phyloP scores from a whole-genome alignment of 768 basidiomycete species.

The Amanita pallidorosea region DNA sequence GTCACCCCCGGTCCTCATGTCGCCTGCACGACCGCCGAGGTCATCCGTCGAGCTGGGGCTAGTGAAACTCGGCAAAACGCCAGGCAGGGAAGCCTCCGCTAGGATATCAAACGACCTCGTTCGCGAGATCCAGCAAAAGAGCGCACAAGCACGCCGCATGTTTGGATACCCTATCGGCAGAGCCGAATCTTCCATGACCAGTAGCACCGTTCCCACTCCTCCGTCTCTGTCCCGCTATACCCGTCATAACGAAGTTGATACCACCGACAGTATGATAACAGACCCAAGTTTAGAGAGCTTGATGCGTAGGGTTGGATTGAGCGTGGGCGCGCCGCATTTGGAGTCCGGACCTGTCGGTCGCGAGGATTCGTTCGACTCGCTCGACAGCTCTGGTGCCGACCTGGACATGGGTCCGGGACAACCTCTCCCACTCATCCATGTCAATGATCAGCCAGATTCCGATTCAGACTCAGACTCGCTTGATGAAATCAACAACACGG shows the following conservation, averaged over 20 bases:
- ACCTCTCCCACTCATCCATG: background rate
- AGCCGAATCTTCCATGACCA: slow-evolving; percentile 55
- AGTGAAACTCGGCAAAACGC: slow-evolving; percentile 46
- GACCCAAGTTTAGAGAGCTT: slow-evolving; percentile 60
- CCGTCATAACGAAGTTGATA: slow-evolving; percentile 27
- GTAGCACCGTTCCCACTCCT: slow-evolving; percentile 49
- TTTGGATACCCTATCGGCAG: slow-evolving; percentile 17
- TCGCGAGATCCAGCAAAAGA: slow-evolving; percentile 36
- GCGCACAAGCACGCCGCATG: slow-evolving; percentile 15
- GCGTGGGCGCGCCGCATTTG: slow-evolving; percentile 12
- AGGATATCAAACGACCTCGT: slow-evolving; percentile 60
- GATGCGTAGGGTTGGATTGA: slow-evolving; percentile 51
- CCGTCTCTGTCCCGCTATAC: slow-evolving; percentile 64
- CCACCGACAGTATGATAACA: slow-evolving; percentile 32
- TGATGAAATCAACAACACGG: slow-evolving; percentile 45
- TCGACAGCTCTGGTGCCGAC: background rate
- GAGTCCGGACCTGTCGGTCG: background rate
- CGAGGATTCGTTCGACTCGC: slow-evolving; percentile 6
- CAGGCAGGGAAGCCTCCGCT: slow-evolving; percentile 59
- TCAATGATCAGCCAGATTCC: slow-evolving; percentile 4
- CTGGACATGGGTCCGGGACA: background rate
- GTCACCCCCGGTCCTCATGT: slow-evolving; percentile 50
- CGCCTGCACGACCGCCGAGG: slow-evolving; percentile 39
- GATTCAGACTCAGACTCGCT: slow-evolving; percentile 45
- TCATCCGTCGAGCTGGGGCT: slow-evolving; percentile 38